Percentiles rank a stretch among this genome's conserved stretches.
These are phyloP conservation scores for Apiotrichum akiyoshidainum DNA, from an alignment of 1,284 basidiomycete species.

Conservation along the genomic window DNA sequence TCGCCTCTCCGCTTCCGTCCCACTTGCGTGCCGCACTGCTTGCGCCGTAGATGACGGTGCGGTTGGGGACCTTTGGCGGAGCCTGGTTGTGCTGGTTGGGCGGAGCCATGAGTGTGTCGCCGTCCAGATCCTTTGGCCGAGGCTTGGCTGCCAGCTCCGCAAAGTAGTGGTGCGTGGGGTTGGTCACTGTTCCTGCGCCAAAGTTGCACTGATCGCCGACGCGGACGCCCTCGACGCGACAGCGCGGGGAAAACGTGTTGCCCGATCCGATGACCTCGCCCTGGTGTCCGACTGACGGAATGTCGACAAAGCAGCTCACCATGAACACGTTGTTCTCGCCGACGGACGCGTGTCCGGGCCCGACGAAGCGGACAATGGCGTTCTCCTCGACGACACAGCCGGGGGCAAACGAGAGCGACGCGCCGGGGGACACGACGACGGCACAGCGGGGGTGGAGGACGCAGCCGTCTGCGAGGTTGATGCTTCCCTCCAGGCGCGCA, in stretches of 20 bases:
- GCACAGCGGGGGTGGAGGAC: conserved; percentile 92
- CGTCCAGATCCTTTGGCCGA: conserved; percentile 2
- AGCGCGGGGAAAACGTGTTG: conserved; percentile 12
- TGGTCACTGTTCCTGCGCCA: conserved; percentile 5
- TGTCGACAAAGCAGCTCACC: conserved; percentile 72
- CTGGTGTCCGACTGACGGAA: conserved; percentile 24
- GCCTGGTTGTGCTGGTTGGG: background rate
- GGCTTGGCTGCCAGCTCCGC: background rate
- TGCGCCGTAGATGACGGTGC: conserved; percentile 78
- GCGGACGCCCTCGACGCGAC: conserved; percentile 10
- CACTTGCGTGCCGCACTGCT: conserved; percentile 69
- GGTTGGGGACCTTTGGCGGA: conserved; percentile 61
- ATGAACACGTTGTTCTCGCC: conserved; percentile 91
- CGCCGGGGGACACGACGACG: conserved; percentile 71
- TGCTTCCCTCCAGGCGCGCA: conserved; percentile 81
- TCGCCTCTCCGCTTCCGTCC: conserved; percentile 79
- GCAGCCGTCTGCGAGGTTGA: conserved; percentile 79
- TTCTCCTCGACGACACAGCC: conserved; percentile 89
- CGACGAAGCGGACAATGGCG: conserved; percentile 81
- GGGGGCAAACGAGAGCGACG: conserved; percentile 79
- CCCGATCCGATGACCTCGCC: conserved; percentile 7
- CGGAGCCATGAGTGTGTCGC: conserved; percentile 12
- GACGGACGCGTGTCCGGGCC: conserved; percentile 63
- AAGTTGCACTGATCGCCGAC: conserved; percentile 14
- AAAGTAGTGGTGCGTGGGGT: background rate